A percentile compares a stretch with the other conserved stretches of the same genome.
Conservation (phyloP, 768 basidiomycete species). For the Coprinellus micaceus region DNA sequence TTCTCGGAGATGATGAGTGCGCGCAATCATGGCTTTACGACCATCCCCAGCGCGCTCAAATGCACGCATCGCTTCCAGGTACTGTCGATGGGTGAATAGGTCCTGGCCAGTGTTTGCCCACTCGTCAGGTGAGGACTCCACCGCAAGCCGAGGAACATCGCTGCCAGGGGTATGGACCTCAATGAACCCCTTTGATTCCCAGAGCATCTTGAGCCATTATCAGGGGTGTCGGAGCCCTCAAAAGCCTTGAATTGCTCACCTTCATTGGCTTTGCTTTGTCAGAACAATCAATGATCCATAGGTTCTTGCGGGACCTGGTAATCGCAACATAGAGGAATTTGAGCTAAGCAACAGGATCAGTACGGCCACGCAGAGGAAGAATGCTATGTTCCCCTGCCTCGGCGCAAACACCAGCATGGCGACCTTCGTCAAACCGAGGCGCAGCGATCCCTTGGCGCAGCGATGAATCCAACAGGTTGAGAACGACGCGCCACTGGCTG, state of each 20-base stretch:
- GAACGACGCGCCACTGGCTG: slow-evolving; percentile 58
- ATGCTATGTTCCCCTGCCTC: slow-evolving; percentile 38
- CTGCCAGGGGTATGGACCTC: slow-evolving; percentile 44
- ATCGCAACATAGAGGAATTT: slow-evolving; percentile 70
- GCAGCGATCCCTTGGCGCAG: slow-evolving; percentile 16
- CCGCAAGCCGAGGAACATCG: slow-evolving; percentile 52
- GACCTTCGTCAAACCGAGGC: slow-evolving; percentile 46
- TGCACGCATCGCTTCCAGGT: slow-evolving; percentile 42
- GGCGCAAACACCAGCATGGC: slow-evolving; percentile 53
- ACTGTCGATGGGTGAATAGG: slow-evolving; percentile 40
- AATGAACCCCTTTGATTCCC: slow-evolving; percentile 44
- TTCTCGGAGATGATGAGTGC: slow-evolving; percentile 53
- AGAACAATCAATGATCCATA: slow-evolving; percentile 69
- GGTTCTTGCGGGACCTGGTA: slow-evolving; percentile 62
- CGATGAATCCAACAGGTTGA: slow-evolving; percentile 36
- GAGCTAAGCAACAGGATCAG: slow-evolving; percentile 34
- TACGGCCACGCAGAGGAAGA: neutral
- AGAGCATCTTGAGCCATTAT: slow-evolving; percentile 38
- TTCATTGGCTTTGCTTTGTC: slow-evolving; percentile 53
- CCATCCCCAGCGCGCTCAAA: slow-evolving; percentile 38
- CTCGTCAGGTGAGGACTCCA: slow-evolving; percentile 43
- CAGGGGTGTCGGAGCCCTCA: neutral
- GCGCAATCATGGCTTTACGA: slow-evolving; percentile 43
- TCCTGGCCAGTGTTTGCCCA: slow-evolving; percentile 33
- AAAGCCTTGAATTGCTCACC: slow-evolving; percentile 29